Evolutionary conservation across 805 yeast genomes (phyloP), one percentile per base, ranked within the genome.

Genomic region (Ogataea pignaliae): DNA sequence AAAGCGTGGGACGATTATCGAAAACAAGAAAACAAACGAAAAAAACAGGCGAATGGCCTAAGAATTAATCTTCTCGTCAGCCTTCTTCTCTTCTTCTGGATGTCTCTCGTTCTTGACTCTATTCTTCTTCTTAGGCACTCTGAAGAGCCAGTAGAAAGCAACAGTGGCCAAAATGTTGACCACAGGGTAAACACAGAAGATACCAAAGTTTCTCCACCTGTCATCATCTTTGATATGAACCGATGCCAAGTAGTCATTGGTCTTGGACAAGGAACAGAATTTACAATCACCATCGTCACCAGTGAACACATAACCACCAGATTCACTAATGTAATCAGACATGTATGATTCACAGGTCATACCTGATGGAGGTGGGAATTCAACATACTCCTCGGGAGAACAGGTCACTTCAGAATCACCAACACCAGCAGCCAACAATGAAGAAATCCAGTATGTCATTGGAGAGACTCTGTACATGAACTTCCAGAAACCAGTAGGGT

Each of bases 381-480:
- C 39, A 29, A 78, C 69, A 39, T 66, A 68, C 59, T 83, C 89
- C 35, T 57, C 58, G 2, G 49, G 50, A 2, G 79, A 42, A 63
- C 89, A 83, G 0, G 44, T 46, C 37, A 81, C 77, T 0, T 53
- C 42, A 8, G 68, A 66, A 46, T 72, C 72, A 37, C 81, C 83
- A 51, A 82, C 64, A 50, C 81, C 85, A 41, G 75, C 67, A 34
- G 79, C 64, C 43, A 83, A 60, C 53, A 78, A 61, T 36, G 79
- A 81, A 15, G 71, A 66, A 42, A 85, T 68, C 66, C 83, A 72
- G 54, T 84, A 85, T 1, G 88, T 81, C 50, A 83, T 67, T 14
- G 93, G 91, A 18, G 83, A 78, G 15, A 71, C 75, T 59, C 89
- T 71, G 71, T 83, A 85, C 88, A 85, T 81, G 71, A 83, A 85